Base-by-base conservation (phyloP, 1,284 basidiomycete species). In the Trichosporon sp. region DNA sequence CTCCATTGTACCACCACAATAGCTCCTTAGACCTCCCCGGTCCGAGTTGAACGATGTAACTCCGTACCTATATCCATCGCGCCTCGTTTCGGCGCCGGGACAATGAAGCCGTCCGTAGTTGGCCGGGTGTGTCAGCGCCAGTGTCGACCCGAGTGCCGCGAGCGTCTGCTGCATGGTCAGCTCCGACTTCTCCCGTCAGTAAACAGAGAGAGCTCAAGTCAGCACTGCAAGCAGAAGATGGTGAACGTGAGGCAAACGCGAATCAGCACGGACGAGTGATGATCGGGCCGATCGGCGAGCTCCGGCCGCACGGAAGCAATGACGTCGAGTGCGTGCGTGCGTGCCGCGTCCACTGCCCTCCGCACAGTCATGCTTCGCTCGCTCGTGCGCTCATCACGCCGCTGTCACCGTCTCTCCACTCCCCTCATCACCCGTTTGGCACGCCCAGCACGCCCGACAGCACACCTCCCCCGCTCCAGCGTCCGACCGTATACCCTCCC, bases 241-340 rank as follows among this genome's bases (percentile, higher is more conserved):
- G 34, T 6, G 34, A 34, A 5, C 12, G 6, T 34, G 42, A 12
- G 15, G 42, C 42, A 44, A 44, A 4, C 42, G 42, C 9, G 4
- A 44, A 18, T 5, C 6, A 11, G 18, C 42, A n/a, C 11, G 25
- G 4, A 3, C 25, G 27, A 31, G 11, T 9, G 2, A 7, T 6
- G 27, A 13, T 58, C 53, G 53, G 53, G 25, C 5, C n/a, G 53
- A 58, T 58, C 53, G 53, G 53, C 53, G 53, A 58, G 53, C 53
- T 58, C 53, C 53, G 53, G 53, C 53, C 53, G 53, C 27, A 31
- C 53, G 53, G 53, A 31, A 58, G 53, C 53, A 58, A 58, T 58
- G 53, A 58, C 29, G 53, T 51, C 21, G 21, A 18, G 47, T 42
- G 25, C 18, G 8, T 51, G 13, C 13, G 42, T 11, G 12, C 53